Percentiles rank a stretch among this genome's conserved stretches.
Conservation (phyloP, 306 rosid genomes). For the Carpinus viminea region DNA sequence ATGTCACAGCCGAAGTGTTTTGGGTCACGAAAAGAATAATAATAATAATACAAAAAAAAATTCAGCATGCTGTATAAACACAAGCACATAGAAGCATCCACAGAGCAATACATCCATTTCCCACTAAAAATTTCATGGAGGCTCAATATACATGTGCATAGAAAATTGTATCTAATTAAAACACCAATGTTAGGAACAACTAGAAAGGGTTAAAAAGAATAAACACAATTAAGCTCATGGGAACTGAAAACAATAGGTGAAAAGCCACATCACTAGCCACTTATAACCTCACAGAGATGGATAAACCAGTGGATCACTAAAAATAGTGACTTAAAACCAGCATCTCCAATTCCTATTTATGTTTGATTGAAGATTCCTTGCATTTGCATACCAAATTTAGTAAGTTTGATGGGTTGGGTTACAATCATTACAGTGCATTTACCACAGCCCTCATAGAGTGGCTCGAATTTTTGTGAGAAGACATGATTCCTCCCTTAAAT, state of each 20-base stretch:
- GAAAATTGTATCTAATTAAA: background rate
- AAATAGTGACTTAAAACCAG: background rate
- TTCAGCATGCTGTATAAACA: background rate
- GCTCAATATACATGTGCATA: background rate
- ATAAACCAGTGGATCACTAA: background rate
- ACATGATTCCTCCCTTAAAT: too few relatives aligned
- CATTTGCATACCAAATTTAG: background rate
- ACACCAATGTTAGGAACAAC: background rate
- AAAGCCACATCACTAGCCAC: background rate
- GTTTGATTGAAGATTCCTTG: background rate
- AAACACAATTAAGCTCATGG: background rate
- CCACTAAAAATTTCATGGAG: background rate
- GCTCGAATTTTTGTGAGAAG: too few relatives aligned
- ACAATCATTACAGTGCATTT: background rate
- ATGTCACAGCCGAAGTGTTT: background rate
- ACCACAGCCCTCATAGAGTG: too few relatives aligned
- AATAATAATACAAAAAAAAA: background rate
- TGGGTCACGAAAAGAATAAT: background rate
- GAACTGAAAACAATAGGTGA: background rate
- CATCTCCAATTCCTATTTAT: background rate
- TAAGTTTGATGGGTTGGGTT: background rate
- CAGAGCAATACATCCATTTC: background rate
- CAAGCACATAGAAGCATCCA: background rate
- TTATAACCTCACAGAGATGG: background rate
- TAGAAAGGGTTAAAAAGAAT: background rate